phyloP scores from a whole-genome alignment of 2,329 filamentous ascomycete genomes.

The Penicillium sp. region DNA sequence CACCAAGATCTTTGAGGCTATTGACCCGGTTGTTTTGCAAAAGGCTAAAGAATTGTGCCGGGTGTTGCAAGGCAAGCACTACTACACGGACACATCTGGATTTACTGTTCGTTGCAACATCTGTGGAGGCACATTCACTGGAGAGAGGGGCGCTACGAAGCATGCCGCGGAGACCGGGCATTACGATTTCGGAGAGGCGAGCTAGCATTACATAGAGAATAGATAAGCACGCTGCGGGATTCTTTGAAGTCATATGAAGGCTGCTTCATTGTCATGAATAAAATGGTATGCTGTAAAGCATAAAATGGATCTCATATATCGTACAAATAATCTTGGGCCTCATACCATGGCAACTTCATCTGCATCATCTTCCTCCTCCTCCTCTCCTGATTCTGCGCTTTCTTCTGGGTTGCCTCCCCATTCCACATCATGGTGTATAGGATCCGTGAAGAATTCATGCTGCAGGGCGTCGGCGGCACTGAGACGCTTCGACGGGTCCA shows the following conservation, averaged over 20 bases:
- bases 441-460: conserved; percentile 46
- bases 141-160: conserved; percentile 47
- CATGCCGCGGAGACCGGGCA: conserved; percentile 50
- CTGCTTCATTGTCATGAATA: conserved; percentile 3
- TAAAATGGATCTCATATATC: conserved; percentile 20
- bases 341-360: conserved; percentile 42
- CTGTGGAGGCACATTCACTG: conserved; percentile 44
- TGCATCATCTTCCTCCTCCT: conserved; percentile 36
- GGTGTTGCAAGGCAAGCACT: conserved; percentile 69
- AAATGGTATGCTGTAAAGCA: conserved; percentile 8
- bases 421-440: conserved; percentile 40
- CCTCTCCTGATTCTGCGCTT: conserved; percentile 35
- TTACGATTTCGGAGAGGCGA: conserved; percentile 50
- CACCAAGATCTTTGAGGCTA: conserved; percentile 67
- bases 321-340: conserved; percentile 18
- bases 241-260: not conserved
- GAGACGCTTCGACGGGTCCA: conserved; percentile 44
- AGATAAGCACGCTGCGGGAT: not conserved
- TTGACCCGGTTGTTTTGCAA: conserved; percentile 54
- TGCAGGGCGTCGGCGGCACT: conserved; percentile 45
- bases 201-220: conserved; percentile 18
- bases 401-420: conserved; percentile 41
- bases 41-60: conserved; percentile 64
- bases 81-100: conserved; percentile 82
- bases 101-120: conserved; percentile 76